These are phyloP conservation scores for Euclidium syriacum DNA, from an alignment of 345 rosid genomes.

Conservation along the genomic window DNA sequence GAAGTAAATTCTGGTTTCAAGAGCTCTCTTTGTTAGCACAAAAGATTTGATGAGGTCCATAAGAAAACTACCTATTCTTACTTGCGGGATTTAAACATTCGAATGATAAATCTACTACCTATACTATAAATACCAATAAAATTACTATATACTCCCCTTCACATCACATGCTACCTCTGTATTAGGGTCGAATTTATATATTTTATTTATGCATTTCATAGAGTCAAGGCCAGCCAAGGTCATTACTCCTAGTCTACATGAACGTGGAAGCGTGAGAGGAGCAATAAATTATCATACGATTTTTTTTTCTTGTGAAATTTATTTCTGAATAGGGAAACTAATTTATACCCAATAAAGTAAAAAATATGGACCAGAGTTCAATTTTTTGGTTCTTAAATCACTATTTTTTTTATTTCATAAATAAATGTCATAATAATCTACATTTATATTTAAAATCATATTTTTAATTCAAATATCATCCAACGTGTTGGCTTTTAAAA, in stretches of 20 bases:
- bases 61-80: not conserved
- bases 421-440: no score
- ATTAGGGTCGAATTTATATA: not conserved
- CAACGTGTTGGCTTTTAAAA: no score
- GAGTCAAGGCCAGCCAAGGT: slow-evolving; percentile 3
- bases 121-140: not conserved
- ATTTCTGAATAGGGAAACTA: no score
- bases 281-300: no score
- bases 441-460: no score
- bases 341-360: no score
- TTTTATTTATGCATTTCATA: not conserved
- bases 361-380: no score
- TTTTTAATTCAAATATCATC: no score
- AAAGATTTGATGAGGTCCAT: slow-evolving; percentile 4
- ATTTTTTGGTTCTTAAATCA: no score
- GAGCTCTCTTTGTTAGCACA: not conserved
- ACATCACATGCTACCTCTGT: slow-evolving; percentile 6
- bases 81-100: not conserved
- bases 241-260: slow-evolving; percentile 2
- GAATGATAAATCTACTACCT: not conserved
- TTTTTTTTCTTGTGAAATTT: no score
- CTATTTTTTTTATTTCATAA: no score
- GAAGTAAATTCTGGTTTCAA: not conserved
- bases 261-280: slow-evolving; percentile 16
- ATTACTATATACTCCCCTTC: no score